These are phyloP conservation scores for Mastigamoeba balamuthi DNA, from an alignment of 78 protist species.

Conservation along the genomic window DNA sequence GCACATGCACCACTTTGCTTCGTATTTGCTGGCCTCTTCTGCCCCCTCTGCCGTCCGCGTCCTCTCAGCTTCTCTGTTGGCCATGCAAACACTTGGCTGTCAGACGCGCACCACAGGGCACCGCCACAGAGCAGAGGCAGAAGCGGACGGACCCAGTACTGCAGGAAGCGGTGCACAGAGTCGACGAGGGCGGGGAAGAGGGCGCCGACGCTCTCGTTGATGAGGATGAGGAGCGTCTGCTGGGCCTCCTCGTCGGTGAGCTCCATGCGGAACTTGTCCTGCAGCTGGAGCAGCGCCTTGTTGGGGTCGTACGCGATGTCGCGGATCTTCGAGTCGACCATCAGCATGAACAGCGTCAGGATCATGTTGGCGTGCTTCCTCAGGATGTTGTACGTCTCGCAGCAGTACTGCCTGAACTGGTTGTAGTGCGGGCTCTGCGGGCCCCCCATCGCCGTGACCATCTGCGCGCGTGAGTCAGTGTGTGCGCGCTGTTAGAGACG, in stretches of 20 bases:
- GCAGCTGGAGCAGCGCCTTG: constrained; percentile 47
- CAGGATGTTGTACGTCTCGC: constrained; percentile 79
- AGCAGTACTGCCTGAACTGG: constrained; percentile 71
- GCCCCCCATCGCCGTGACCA: constrained; percentile 97
- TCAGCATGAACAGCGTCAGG: constrained; percentile 78
- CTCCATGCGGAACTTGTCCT: constrained; percentile 84
- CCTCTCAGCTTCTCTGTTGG: no score
- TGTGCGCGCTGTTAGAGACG: neutral
- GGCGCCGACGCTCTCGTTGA: constrained; percentile 76
- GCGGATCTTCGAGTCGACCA: constrained; percentile 84
- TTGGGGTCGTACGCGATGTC: constrained; percentile 57
- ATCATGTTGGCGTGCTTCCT: constrained; percentile 77
- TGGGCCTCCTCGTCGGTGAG: constrained; percentile 85
- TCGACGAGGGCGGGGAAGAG: constrained; percentile 84
- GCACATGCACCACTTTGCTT: no score
- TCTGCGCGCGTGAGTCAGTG: constrained; percentile 51
- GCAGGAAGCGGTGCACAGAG: constrained; percentile 59
- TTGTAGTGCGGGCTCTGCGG: constrained; percentile 36
- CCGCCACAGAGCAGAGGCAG: neutral
- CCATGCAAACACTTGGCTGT: no score
- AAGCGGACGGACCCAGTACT: constrained; percentile 29
- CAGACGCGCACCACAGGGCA: no score
- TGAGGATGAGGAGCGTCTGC: constrained; percentile 44
- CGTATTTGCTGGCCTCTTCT: no score
- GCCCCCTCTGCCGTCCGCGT: no score